phyloP scores from a whole-genome alignment of 1,284 basidiomycete species.

The Cutaneotrichosporon spelunceum region DNA sequence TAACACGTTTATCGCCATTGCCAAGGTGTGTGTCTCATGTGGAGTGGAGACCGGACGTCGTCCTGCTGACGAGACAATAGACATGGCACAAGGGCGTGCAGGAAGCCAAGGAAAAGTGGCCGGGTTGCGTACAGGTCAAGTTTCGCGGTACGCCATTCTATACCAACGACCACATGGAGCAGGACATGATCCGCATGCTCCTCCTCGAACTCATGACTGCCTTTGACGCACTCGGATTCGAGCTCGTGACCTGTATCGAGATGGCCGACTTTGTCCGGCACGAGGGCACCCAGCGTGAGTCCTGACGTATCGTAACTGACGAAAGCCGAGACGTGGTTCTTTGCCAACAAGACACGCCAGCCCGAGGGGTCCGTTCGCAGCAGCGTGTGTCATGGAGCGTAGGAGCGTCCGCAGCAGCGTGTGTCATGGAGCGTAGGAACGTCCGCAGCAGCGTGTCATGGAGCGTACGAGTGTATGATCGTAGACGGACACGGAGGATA shows the following conservation, averaged over 20 bases:
- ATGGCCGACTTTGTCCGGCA: neutral
- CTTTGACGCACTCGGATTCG: neutral
- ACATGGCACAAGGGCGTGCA: conserved; percentile 1
- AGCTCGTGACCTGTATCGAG: conserved; percentile 1
- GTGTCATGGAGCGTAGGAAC: neutral
- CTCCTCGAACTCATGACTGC: neutral
- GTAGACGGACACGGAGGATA: no score
- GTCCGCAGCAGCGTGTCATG: neutral
- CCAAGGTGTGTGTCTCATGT: neutral
- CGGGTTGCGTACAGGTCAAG: neutral
- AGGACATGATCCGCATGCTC: neutral
- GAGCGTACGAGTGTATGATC: no score
- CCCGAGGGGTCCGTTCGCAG: neutral
- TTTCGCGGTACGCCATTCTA: neutral
- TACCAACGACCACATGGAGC: neutral
- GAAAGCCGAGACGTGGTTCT: conserved; percentile 7
- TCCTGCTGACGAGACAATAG: neutral
- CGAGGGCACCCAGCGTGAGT: neutral
- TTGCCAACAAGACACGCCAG: neutral
- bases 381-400: no score
- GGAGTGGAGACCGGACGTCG: neutral
- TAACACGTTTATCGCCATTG: neutral
- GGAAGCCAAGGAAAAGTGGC: neutral
- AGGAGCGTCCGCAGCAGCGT: neutral
- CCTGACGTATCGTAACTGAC: neutral